phyloP scores from a whole-genome alignment of 352 stramenopile species.

The Phytophthora cactorum region DNA sequence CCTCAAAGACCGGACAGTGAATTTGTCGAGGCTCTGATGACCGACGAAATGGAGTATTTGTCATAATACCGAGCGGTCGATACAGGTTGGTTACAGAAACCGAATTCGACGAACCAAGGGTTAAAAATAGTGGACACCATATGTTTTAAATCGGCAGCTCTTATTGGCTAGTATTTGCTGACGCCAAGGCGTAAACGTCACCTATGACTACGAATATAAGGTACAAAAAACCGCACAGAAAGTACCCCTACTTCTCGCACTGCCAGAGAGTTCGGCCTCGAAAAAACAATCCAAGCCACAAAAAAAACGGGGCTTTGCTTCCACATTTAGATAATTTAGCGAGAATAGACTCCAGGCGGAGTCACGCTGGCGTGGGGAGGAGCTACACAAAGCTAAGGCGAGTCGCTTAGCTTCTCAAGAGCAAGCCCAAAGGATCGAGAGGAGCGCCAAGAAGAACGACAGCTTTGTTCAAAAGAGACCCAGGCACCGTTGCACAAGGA shows the following conservation, averaged over 20 bases:
- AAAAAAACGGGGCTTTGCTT: conserved; percentile 3
- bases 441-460: background rate
- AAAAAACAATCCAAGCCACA: conserved; percentile 3
- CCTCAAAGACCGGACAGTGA: no score
- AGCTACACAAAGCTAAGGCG: background rate
- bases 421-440: background rate
- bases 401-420: background rate
- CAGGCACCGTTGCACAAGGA: conserved; percentile 8
- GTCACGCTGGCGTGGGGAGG: background rate
- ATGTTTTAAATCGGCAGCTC: no score
- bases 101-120: no score
- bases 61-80: no score
- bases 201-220: no score
- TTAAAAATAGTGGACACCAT: no score
- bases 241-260: background rate
- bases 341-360: conserved; percentile 4
- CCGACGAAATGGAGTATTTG: no score
- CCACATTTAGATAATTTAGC: conserved; percentile 15
- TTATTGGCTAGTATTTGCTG: no score
- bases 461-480: background rate
- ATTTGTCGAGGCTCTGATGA: no score
- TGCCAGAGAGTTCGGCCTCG: background rate
- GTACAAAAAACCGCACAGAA: no score
- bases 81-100: no score
- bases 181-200: no score